Evolutionary conservation across 371 early-diverging fungal species (phyloP), one percentile per base, ranked within the genome.

Genomic region (Mortierella sp.): DNA sequence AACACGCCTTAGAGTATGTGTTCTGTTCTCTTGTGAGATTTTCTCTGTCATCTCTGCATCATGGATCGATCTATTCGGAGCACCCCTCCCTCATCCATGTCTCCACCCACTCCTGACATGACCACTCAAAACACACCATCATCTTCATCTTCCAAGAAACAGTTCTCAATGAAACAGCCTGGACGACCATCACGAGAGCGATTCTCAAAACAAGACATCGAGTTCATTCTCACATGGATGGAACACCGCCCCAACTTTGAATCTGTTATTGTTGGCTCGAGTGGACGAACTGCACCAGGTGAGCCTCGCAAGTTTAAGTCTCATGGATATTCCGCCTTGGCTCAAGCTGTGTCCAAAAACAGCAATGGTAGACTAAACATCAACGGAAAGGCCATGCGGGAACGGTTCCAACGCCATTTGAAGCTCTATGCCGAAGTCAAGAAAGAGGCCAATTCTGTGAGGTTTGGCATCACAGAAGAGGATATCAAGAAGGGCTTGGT

Each of bases 191-290:
- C 53, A 37, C 59, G 59, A 45, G 53, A 60, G 21, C 60, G 60
- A 25, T 60, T 66, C 30, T 18, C 50, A 18, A 66, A 58, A 19
- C 30, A 60, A 18, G 67, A 66, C 47, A 57, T 66, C 14, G 59
- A 30, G 29, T 37, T 2, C 18, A 66, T 60, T 37, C 26, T 66
- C 15, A 66, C 67, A 3, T 66, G 59, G 51, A 29, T 66, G 44
- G 67, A 66, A 44, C 67, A 60, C 57, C 67, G 51, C 14, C 60
- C 67, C 29, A 66, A 66, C 55, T 66, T 60, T 23, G 43, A 2
- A 2, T 47, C 37, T 2, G 44, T 66, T n/a, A 59, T 52, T 46
- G 60, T 58, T 21, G 19, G 16, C 51, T 21, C 15, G 6, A 57
- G 57, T 4, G 57, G 57, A 57, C 44, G 46, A 56, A 16, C 26